Base-by-base conservation (phyloP, 305 asterid genomes). In the Fraxinus nigra region DNA sequence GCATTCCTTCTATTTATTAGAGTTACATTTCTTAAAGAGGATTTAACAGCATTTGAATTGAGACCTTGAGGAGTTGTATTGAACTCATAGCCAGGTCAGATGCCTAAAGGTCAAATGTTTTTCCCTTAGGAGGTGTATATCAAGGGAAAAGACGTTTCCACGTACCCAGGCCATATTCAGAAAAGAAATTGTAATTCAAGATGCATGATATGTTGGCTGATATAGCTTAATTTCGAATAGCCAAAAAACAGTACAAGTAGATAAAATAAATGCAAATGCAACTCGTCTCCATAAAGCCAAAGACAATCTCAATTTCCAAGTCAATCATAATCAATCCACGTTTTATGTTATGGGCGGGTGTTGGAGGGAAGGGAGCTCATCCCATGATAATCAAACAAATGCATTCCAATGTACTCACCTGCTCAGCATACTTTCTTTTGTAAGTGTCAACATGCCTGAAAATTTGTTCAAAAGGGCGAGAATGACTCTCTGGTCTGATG, bases 351-450 rank as follows among this genome's bases (percentile, higher is more conserved):
- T 24, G 72, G 1, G 34, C 2, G 22, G 65, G 67, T 24, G 74
- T 18, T 16, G 13, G 54, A 77, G 20, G 75, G 80, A 30, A 13
- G 74, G 77, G 74, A 35, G 67, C 48, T 5, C 10, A 8, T 75
- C 35, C 3, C 75, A 24, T 75, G 43, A 79, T 59, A 46, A 54
- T 78, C 75, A 74, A 80, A 20, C n/a, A 79, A 59, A 37, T 69
- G 1, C 14, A 43, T 43, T 81, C 75, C 51, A 87, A 75, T 75
- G 75, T 79, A 87, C 95, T 84, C 80, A 92, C 98, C 97, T 91
- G 92, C 76, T 93, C 98, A 56, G 98, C 98, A 83, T 90, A 93
- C 86, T 92, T 93, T 81, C 92, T 90, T 92, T 95, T 95, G 77
- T 84, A 89, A 86, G 81, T 84, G 82, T 90, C 94, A 59, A 87